phyloP scores from a whole-genome alignment of 2,329 filamentous ascomycete genomes.

The Neonectria neomacrospora region DNA sequence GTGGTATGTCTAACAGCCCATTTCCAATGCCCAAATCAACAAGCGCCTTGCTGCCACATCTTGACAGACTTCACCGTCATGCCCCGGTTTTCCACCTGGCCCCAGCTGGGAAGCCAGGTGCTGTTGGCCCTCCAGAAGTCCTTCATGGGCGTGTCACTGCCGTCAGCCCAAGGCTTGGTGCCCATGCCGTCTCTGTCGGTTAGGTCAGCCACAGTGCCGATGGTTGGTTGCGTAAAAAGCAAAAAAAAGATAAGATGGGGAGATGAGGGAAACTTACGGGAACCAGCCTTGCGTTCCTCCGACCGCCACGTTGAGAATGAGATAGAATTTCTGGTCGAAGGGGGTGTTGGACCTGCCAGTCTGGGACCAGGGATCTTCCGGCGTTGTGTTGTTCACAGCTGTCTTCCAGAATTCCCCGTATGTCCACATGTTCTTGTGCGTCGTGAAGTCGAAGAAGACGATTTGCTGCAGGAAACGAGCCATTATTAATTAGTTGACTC shows the following conservation, averaged over 20 bases:
- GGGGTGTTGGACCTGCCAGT: constrained; percentile 54
- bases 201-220: not conserved
- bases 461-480: constrained; percentile 32
- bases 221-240: not conserved
- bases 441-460: constrained; percentile 48
- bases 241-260: not conserved
- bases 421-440: constrained; percentile 44
- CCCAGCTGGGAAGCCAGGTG: constrained; percentile 56
- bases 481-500: constrained; percentile 3
- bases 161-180: constrained; percentile 58
- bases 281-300: constrained; percentile 61
- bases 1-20: not conserved
- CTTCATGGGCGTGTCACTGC: constrained; percentile 49
- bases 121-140: constrained; percentile 54
- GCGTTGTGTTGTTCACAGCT: constrained; percentile 53
- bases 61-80: constrained; percentile 57
- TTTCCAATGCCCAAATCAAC: constrained; percentile 18
- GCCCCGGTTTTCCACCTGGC: constrained; percentile 45
- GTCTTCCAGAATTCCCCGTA: constrained; percentile 54
- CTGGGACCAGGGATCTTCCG: constrained; percentile 56
- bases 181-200: constrained; percentile 51
- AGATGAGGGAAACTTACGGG: constrained; percentile 42
- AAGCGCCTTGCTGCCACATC: constrained; percentile 55
- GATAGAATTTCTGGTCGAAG: constrained; percentile 61
- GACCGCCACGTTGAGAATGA: constrained; percentile 62